Evolutionary conservation across 2,329 filamentous ascomycete genomes (phyloP).

Genomic region (Chaetomiaceae sp.): DNA sequence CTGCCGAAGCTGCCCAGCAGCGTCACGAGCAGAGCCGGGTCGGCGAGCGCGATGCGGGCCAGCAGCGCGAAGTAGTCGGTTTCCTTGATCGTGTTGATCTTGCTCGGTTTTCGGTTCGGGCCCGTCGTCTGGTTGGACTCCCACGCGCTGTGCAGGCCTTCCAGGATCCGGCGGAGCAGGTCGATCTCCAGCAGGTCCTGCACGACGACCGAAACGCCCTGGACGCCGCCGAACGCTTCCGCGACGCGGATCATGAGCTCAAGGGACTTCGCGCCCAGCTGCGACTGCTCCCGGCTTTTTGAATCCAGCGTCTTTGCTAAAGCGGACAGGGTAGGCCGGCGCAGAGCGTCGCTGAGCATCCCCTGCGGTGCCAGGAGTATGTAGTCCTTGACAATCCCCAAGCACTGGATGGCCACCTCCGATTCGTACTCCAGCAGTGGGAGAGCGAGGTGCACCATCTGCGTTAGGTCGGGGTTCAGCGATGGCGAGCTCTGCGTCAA

Average conservation of each 20-base stretch:
- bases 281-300: conserved; percentile 51
- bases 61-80: conserved; percentile 82
- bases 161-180: conserved; percentile 57
- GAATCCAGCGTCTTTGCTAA: conserved; percentile 45
- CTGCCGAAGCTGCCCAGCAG: conserved; percentile 44
- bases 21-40: conserved; percentile 61
- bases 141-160: conserved; percentile 61
- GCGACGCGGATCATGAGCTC: conserved; percentile 61
- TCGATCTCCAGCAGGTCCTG: conserved; percentile 59
- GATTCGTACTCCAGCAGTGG: conserved; percentile 61
- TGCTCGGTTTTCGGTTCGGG: conserved; percentile 62
- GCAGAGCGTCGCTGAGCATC: conserved; percentile 52
- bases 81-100: conserved; percentile 68
- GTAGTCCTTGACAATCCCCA: conserved; percentile 64
- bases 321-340: conserved; percentile 43
- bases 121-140: conserved; percentile 76
- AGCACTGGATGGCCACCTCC: conserved; percentile 54
- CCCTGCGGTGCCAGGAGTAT: conserved; percentile 63
- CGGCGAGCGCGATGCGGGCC: conserved; percentile 68
- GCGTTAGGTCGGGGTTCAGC: conserved; percentile 54
- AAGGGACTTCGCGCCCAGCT: conserved; percentile 53
- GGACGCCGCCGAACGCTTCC: conserved; percentile 53
- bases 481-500: conserved; percentile 59
- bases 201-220: conserved; percentile 57
- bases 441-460: conserved; percentile 56